Evolutionary conservation across 148 eudicot genomes (phyloP), one percentile per base, ranked within the genome.

Genomic region (Silene uniflora): DNA sequence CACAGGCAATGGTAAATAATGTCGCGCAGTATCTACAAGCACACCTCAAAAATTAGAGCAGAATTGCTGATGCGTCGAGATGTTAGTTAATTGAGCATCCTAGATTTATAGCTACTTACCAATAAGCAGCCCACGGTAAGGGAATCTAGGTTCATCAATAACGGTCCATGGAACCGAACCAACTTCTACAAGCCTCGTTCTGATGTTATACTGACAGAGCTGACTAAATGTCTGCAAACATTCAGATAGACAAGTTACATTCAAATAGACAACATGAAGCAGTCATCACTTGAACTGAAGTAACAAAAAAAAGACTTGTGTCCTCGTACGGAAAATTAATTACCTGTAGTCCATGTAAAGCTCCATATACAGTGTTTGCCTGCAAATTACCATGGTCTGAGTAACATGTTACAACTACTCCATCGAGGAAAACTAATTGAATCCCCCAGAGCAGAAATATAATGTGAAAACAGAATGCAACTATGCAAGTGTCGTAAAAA

Each of bases 301-400:
- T 10, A 19, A 73, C 75, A 23, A 47, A 47, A 10, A 9, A 66
- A 56, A 21, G 68, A 55, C 49, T 47, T 35, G 14, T 69, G 27
- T 19, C 24, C 42, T 35, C 49, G 16, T 60, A 46, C 44, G 79
- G 74, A 62, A 84, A 75, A 49, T 71, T 21, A 74, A 63, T 69
- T 72, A 94, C 98, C 96, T 95, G 88, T 58, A 95, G 78, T 42
- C 93, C 98, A 84, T 92, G 98, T 75, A 92, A 82, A 75, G 97
- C 98, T 54, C 98, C 98, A 78, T 92, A 95, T 19, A 95, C 89
- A 61, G 98, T 87, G 73, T 78, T 82, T 77, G 98, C 98, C 98
- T 91, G 96, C 88, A 86, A 73, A 27, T 12, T 58, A 54, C 52
- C 58, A 54, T 2, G 0, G 16, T 19, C 63, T 2, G 2, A 27